Percentiles rank a stretch among this genome's conserved stretches.
Conservation (phyloP, 2,329 filamentous ascomycete species). For the Stachybotrys echinatus region DNA sequence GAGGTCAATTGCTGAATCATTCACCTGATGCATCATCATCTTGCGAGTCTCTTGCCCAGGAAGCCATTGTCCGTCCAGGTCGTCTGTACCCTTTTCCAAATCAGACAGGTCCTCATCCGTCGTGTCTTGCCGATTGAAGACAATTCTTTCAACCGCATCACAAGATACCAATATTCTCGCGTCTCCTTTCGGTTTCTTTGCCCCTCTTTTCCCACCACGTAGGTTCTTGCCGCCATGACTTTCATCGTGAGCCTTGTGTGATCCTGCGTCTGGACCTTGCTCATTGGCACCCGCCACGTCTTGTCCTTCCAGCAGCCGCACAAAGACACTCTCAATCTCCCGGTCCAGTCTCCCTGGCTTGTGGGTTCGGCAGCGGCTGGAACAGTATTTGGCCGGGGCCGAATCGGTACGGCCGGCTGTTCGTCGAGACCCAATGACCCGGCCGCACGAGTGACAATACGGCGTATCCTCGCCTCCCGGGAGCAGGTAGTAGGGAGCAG, state of each 20-base stretch:
- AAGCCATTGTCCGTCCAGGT: constrained; percentile 22
- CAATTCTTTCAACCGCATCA: constrained; percentile 39
- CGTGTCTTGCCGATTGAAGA: constrained; percentile 46
- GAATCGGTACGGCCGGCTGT: constrained; percentile 17
- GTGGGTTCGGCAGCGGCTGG: constrained; percentile 43
- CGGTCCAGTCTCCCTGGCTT: constrained; percentile 45
- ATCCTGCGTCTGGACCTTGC: background rate
- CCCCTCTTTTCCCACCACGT: background rate
- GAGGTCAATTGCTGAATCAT: background rate
- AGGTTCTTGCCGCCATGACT: no score
- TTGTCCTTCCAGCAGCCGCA: constrained; percentile 28
- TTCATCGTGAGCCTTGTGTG: no score
- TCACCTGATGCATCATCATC: background rate
- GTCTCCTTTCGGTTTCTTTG: constrained; percentile 35
- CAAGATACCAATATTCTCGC: constrained; percentile 42
- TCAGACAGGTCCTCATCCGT: constrained; percentile 18
- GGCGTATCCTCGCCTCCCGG: constrained; percentile 39
- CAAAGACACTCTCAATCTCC: constrained; percentile 46
- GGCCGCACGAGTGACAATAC: constrained; percentile 53
- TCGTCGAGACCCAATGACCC: constrained; percentile 40
- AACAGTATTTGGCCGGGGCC: constrained; percentile 47
- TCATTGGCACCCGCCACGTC: background rate
- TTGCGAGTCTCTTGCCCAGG: background rate
- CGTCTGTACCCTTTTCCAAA: constrained; percentile 32
- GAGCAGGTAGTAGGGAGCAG: constrained; percentile 49